Percentiles rank a stretch among this genome's conserved stretches.
Conservation (phyloP, 331 rosid genomes). For the Saraca asoca region DNA sequence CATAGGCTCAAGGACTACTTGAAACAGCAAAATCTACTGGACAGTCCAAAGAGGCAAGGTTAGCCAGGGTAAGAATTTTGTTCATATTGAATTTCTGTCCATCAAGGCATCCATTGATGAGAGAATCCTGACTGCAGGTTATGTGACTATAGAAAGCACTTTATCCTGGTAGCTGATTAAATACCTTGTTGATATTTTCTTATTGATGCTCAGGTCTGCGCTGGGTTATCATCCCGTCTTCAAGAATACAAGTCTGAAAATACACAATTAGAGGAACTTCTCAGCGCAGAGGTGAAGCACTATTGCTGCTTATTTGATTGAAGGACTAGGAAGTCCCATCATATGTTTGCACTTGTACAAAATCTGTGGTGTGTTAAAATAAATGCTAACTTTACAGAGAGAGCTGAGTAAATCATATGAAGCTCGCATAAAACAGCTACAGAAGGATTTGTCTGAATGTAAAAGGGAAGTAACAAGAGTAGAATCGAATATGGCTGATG, state of each 20-base stretch:
- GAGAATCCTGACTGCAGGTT: constrained; percentile 26
- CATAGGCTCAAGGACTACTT: constrained; percentile 96
- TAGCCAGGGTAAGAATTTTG: constrained; percentile 83
- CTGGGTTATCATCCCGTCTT: constrained; percentile 93
- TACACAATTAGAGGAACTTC: constrained; percentile 98
- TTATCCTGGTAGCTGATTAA: constrained; percentile 32
- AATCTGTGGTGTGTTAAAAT: constrained; percentile 16
- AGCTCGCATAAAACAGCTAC: constrained; percentile 78
- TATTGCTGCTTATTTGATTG: constrained; percentile 30
- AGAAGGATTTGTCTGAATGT: constrained; percentile 70
- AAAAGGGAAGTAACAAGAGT: constrained; percentile 78
- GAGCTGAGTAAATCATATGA: constrained; percentile 90
- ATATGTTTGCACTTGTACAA: constrained; percentile 29
- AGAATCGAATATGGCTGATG: constrained; percentile 86
- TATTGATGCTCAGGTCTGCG: constrained; percentile 73
- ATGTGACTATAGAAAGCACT: constrained; percentile 9
- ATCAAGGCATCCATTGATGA: constrained; percentile 20
- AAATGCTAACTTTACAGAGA: constrained; percentile 60
- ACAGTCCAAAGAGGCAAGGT: constrained; percentile 97
- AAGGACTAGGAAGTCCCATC: constrained; percentile 30
- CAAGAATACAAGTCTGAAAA: constrained; percentile 96
- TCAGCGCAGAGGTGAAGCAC: constrained; percentile 77
- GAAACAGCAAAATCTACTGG: constrained; percentile 84
- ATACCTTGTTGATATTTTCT: constrained; percentile 38
- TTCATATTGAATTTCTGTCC: constrained; percentile 22